Evolutionary conservation across 2,329 filamentous ascomycete species (phyloP), one percentile per base, ranked within the genome.

Genomic region (Bipolaris zeicola): DNA sequence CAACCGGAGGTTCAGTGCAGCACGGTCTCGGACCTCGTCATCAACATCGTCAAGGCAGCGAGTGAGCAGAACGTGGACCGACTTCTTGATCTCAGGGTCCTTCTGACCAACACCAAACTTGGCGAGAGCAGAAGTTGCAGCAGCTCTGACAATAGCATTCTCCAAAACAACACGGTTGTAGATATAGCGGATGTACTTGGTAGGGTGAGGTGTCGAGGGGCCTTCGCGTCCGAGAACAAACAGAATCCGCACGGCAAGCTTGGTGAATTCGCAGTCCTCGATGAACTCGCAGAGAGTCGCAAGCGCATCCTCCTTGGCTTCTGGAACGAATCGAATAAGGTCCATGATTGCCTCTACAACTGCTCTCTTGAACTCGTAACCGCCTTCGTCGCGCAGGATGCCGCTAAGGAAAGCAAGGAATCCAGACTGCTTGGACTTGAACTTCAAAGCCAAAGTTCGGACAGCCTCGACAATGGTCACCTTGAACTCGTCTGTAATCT

Each of bases 281-380:
- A 99, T 99, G 75, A 99, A 99, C 76, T 99, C 95, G 80, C 95
- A 98, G 20, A 99, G 86, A 72, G 98, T 95, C 13, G 94, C 91
- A 46, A 99, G 86, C 16, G 95, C 94, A 64, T 89, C 87, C 75
- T 89, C 87, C 71, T 87, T 87, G 69, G 85, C 87, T 58, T 97
- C 95, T 1, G 95, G 95, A 3, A 99, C 94, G 71, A 99, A 99
- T 77, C 98, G 97, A 82, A 99, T 98, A 53, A 99, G 82, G 71
- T 99, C 95, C 73, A 99, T 98, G 88, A 99, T 98, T 83, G 92
- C 96, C 82, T 99, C 95, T 18, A 99, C 94, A 10, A 99, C 94
- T 50, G 92, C 90, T 55, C 92, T 89, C 86, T 99, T 99, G 80
- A 99, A 99, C 60, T 98, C 95, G 76, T 96, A 99, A 55, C 95